Percentiles rank a stretch among this genome's conserved stretches.
phyloP scores from a whole-genome alignment of 257 asterid genomes.

The Gynochthodes officinalis region DNA sequence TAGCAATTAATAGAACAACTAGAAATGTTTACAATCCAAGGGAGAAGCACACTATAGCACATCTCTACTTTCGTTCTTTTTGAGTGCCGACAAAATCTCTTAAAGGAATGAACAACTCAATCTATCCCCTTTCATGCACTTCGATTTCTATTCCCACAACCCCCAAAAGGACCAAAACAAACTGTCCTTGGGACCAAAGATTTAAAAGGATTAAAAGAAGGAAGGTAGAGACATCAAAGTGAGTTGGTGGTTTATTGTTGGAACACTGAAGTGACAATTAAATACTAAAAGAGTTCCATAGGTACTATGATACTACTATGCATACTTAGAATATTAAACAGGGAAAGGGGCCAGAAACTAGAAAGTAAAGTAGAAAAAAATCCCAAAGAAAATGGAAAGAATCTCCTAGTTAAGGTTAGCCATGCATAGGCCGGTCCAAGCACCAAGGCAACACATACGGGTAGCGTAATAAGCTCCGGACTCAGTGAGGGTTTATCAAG shows the following conservation, averaged over 20 bases:
- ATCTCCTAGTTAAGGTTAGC: neutral
- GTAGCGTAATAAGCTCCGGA: neutral
- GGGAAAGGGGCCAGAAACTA: too few species aligned
- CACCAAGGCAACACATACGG: neutral
- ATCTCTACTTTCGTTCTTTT: too few species aligned
- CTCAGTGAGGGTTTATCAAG: constrained; percentile 51
- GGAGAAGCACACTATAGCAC: too few species aligned
- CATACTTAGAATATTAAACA: too few species aligned
- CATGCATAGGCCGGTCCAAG: neutral
- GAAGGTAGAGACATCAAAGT: neutral
- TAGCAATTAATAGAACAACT: too few species aligned
- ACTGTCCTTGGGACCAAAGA: neutral
- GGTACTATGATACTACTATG: too few species aligned
- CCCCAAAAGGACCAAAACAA: neutral
- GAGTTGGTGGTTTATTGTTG: neutral
- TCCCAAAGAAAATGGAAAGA: neutral
- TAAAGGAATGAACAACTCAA: too few species aligned
- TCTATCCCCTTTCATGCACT: too few species aligned
- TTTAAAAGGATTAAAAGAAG: neutral
- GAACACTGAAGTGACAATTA: neutral
- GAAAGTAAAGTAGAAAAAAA: too few species aligned
- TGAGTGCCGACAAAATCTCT: too few species aligned
- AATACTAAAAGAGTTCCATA: neutral
- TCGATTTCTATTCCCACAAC: neutral
- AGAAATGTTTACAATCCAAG: too few species aligned